Base-by-base conservation (phyloP, 768 basidiomycete genomes). In the Leccinum sublutescens region DNA sequence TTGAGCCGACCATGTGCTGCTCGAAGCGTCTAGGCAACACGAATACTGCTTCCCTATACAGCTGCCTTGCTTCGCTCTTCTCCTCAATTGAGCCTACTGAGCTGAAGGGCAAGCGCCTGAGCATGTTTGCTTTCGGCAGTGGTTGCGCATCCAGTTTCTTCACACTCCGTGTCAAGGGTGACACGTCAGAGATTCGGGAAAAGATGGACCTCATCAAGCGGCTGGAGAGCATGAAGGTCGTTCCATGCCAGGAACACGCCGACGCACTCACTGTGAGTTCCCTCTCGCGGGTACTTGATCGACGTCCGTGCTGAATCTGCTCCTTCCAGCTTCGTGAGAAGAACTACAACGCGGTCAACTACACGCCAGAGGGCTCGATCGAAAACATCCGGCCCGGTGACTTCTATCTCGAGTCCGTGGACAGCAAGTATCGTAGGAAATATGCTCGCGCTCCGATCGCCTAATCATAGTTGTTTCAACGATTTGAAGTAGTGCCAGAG, bases 111-210 rank as follows among this genome's bases (percentile, higher is more conserved):
- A 97, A 95, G 82, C 87, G 95, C 27, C 80, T 96, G 71, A 88
- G 87, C 67, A 81, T 98, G 82, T 99, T 94, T 80, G 93, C 93
- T n/a, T 99, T 95, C 73, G 97, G 97, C 45, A 88, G 86, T 55
- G 97, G 97, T 52, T 91, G 93, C 63, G 95, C 97, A n/a, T 88
- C 92, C 50, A 89, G 86, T 60, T 97, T 98, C 89, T 99, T 88
- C 81, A 85, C 88, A 23, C 77, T 95, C 56, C 82, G 84, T 56
- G 86, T 98, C 68, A 90, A 89, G 80, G 95, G 94, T 59, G 91
- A 94, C 69, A 95, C 93, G 14, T 76, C 82, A 27, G 85, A 88
- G 73, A 94, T 99, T 59, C 79, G 80, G 63, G 77, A 85, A 72
- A 93, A 90, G 79, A 78, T 99, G 76, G 82, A 97, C 69, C 83